A percentile compares a stretch with the other conserved stretches of the same genome.
phyloP scores from a whole-genome alignment of 139 green algal species.

The Coccomyxa sp. region DNA sequence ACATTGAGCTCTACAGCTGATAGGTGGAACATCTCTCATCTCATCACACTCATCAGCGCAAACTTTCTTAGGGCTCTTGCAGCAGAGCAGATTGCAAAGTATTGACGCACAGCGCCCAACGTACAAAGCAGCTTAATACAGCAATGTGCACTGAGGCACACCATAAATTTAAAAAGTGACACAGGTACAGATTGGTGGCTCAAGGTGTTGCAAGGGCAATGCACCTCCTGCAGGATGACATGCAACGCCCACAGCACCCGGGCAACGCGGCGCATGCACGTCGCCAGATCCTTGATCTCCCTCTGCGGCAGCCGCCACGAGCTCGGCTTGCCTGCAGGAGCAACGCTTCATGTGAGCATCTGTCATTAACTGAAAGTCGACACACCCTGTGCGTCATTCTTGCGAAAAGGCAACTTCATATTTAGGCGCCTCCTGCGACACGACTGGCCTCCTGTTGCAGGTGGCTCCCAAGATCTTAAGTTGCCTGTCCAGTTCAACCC shows the following conservation, averaged over 20 bases:
- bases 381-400: not conserved
- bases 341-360: not conserved
- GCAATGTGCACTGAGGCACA: not conserved
- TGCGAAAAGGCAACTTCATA: too few relatives aligned
- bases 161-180: too few relatives aligned
- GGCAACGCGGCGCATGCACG: constrained; percentile 18
- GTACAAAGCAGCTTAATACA: not conserved
- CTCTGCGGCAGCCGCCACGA: constrained; percentile 12
- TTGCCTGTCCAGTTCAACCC: too few relatives aligned
- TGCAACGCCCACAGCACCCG: constrained; percentile 26
- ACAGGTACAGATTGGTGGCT: not conserved
- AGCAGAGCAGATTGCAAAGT: too few relatives aligned
- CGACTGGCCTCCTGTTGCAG: too few relatives aligned
- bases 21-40: too few relatives aligned
- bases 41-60: too few relatives aligned
- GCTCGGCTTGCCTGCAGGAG: not conserved
- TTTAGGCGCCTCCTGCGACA: too few relatives aligned
- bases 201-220: not conserved
- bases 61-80: too few relatives aligned
- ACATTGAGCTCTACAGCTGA: too few relatives aligned
- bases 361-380: not conserved
- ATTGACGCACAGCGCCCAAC: too few relatives aligned
- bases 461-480: too few relatives aligned
- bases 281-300: constrained; percentile 21
- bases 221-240: constrained; percentile 19